These are phyloP conservation scores for Fusarium sacchari DNA, from an alignment of 2,329 filamentous ascomycete species.

Conservation along the genomic window DNA sequence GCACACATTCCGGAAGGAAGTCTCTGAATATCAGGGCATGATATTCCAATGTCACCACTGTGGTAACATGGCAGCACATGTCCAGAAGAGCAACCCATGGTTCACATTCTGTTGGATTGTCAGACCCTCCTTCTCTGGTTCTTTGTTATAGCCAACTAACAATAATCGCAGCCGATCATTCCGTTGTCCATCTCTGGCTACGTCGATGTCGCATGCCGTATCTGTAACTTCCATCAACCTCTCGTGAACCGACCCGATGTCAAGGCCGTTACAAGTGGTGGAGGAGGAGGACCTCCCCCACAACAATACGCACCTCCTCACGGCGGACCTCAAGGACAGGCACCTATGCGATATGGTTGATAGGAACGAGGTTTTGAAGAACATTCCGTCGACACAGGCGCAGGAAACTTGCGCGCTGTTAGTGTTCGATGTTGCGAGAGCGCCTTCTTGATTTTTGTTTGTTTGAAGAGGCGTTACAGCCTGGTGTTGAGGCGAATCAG, in stretches of 20 bases:
- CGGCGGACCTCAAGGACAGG: slow-evolving; percentile 45
- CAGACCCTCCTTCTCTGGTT: slow-evolving; percentile 43
- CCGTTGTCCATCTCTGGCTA: slow-evolving; percentile 75
- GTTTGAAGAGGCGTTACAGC: slow-evolving; percentile 17
- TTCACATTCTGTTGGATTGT: slow-evolving; percentile 84
- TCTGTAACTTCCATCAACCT: slow-evolving; percentile 80
- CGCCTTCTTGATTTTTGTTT: neutral
- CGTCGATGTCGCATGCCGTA: slow-evolving; percentile 76
- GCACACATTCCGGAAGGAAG: slow-evolving; percentile 68
- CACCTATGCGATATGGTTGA: slow-evolving; percentile 46
- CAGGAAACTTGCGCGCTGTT: neutral
- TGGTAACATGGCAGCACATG: slow-evolving; percentile 69
- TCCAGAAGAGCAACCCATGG: slow-evolving; percentile 74
- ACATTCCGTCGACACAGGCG: neutral
- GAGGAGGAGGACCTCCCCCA: slow-evolving; percentile 51
- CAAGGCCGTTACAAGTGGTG: slow-evolving; percentile 60
- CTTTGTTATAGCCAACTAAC: slow-evolving; percentile 26
- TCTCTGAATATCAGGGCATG: slow-evolving; percentile 70
- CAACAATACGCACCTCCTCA: slow-evolving; percentile 48
- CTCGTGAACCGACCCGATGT: slow-evolving; percentile 67
- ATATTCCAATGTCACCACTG: slow-evolving; percentile 73
- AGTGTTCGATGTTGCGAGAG: neutral
- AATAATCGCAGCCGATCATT: slow-evolving; percentile 67
- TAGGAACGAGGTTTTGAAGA: neutral
- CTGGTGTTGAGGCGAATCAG: slow-evolving; percentile 34